phyloP scores from a whole-genome alignment of 2,329 filamentous ascomycete species.

The Fusarium brevicatenulatum region DNA sequence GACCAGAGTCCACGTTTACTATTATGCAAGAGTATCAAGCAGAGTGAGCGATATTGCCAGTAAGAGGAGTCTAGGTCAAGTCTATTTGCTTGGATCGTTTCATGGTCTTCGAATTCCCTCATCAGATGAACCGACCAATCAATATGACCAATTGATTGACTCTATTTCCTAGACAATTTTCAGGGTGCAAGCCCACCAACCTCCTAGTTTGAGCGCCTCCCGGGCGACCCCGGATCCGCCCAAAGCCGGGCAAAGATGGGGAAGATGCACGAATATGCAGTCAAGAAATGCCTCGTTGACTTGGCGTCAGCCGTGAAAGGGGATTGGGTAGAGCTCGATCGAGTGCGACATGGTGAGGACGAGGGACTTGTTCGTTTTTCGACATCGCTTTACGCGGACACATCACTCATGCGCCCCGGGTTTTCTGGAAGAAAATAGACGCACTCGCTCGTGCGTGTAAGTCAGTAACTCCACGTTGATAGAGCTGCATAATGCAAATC shows the following conservation, averaged over 20 bases:
- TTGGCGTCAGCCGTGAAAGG: slow-evolving; percentile 26
- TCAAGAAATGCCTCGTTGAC: slow-evolving; percentile 46
- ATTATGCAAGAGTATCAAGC: slow-evolving; percentile 2
- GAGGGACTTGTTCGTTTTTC: not conserved
- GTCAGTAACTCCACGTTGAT: slow-evolving; percentile 20
- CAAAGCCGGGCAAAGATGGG: slow-evolving; percentile 40
- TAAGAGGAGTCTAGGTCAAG: slow-evolving; percentile 22
- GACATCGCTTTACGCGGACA: slow-evolving; percentile 1
- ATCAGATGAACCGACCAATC: slow-evolving; percentile 31
- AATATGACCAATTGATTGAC: slow-evolving; percentile 25
- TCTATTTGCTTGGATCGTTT: slow-evolving; percentile 33
- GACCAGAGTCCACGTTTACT: not conserved
- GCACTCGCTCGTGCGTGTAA: slow-evolving; percentile 7
- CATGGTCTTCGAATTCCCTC: slow-evolving; percentile 40
- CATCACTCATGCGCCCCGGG: slow-evolving; percentile 4
- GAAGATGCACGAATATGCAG: slow-evolving; percentile 36
- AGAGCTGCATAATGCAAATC: slow-evolving; percentile 37
- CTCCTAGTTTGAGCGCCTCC: slow-evolving; percentile 41
- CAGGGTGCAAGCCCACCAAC: slow-evolving; percentile 14
- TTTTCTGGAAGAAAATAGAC: slow-evolving; percentile 20
- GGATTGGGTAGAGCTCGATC: slow-evolving; percentile 20
- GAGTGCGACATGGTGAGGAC: slow-evolving; percentile 11
- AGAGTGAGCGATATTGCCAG: slow-evolving; percentile 31
- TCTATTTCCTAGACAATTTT: slow-evolving; percentile 12
- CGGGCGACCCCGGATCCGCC: slow-evolving; percentile 46